Evolutionary conservation across 2,329 filamentous ascomycete species (phyloP).

Genomic region (Cordyceps cateniannulata): DNA sequence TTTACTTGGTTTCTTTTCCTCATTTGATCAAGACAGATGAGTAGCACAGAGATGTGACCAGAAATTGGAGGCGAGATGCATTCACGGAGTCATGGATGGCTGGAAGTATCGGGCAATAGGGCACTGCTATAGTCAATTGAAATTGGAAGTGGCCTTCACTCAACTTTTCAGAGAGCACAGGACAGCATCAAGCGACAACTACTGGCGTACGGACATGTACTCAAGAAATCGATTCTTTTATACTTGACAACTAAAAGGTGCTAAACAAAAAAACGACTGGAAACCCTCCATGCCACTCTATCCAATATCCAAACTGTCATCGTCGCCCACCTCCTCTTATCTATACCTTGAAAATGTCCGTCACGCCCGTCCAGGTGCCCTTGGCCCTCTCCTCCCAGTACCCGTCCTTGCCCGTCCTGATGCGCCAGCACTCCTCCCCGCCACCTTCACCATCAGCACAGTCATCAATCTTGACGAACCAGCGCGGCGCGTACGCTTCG

Average conservation of each 20-base stretch:
- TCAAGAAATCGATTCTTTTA: not conserved
- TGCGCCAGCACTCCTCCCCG: conserved; percentile 64
- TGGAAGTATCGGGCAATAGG: too few species aligned
- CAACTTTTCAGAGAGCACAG: too few species aligned
- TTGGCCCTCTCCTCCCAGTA: conserved; percentile 85
- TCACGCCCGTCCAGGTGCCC: conserved; percentile 57
- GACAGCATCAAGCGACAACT: not conserved
- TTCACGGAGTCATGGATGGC: too few species aligned
- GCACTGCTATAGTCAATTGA: too few species aligned
- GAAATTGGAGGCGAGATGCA: too few species aligned
- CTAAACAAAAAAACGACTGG: not conserved
- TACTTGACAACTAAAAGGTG: not conserved
- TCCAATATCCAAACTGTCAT: not conserved
- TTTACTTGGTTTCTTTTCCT: too few species aligned
- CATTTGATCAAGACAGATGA: too few species aligned
- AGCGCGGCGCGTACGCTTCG: conserved; percentile 66
- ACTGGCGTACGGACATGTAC: too few species aligned
- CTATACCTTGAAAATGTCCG: conserved; percentile 40
- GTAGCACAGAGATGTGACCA: too few species aligned
- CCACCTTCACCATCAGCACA: conserved; percentile 42
- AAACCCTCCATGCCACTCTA: not conserved
- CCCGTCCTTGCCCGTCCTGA: conserved; percentile 75
- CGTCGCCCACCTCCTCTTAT: not conserved
- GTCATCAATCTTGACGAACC: conserved; percentile 69
- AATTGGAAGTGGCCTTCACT: too few species aligned